Evolutionary conservation across 208 protist genomes (phyloP).

Genomic region (Lotmaria passim): DNA sequence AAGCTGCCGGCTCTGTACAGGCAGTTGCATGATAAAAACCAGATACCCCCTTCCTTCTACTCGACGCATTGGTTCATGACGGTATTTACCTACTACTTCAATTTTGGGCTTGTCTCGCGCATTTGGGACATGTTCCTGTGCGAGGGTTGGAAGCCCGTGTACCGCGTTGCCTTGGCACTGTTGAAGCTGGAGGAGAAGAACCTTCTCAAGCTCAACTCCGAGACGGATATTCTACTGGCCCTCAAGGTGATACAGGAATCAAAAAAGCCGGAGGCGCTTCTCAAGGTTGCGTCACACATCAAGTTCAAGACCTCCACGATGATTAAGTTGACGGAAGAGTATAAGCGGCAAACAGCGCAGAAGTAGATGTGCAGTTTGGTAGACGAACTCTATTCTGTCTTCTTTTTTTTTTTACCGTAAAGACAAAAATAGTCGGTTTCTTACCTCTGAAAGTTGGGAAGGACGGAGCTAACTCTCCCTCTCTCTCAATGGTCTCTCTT

Average conservation of each 20-base stretch:
- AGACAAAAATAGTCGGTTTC: not conserved
- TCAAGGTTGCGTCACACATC: slow-evolving; percentile 62
- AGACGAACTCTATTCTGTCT: too few relatives aligned
- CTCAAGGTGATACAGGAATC: slow-evolving; percentile 69
- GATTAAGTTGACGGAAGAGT: slow-evolving; percentile 31
- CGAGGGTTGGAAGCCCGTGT: slow-evolving; percentile 93
- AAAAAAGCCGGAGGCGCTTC: slow-evolving; percentile 55
- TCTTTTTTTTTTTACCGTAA: slow-evolving; percentile 16
- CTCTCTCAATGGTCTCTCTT: not conserved
- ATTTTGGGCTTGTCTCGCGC: slow-evolving; percentile 75
- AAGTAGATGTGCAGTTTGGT: not conserved
- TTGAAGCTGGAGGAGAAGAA: slow-evolving; percentile 60
- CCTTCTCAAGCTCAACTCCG: slow-evolving; percentile 44
- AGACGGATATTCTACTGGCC: slow-evolving; percentile 64
- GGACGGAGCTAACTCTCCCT: slow-evolving; percentile 12
- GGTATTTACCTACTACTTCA: slow-evolving; percentile 85
- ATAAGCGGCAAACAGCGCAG: slow-evolving; percentile 7
- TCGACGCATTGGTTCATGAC: slow-evolving; percentile 91
- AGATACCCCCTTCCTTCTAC: slow-evolving; percentile 64
- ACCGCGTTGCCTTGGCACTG: slow-evolving; percentile 82
- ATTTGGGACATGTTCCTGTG: slow-evolving; percentile 94
- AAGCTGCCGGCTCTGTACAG: slow-evolving; percentile 43
- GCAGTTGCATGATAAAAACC: slow-evolving; percentile 37
- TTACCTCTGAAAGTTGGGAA: not conserved
- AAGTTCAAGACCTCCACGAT: slow-evolving; percentile 72